These are phyloP conservation scores for Leptomonas pyrrhocoris DNA, from an alignment of 208 protist species.

Conservation along the genomic window DNA sequence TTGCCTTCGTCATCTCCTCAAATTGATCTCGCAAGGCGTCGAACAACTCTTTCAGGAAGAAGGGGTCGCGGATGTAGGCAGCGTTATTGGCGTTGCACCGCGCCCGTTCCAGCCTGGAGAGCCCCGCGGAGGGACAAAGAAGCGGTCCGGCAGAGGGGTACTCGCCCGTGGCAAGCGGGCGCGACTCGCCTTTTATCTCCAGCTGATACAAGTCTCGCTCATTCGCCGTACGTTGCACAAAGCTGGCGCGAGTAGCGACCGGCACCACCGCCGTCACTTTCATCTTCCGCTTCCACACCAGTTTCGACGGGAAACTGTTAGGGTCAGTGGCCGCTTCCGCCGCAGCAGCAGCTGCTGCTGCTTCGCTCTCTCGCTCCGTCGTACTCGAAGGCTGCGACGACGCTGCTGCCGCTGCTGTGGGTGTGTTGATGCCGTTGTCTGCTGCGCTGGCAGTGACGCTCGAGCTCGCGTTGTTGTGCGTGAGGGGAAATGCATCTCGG, in stretches of 20 bases:
- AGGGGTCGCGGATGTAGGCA: conserved; percentile 59
- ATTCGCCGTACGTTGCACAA: conserved; percentile 28
- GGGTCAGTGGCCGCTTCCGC: background rate
- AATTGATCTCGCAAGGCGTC: conserved; percentile 63
- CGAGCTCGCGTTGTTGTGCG: background rate
- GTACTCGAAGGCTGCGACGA: background rate
- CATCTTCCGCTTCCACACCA: conserved; percentile 54
- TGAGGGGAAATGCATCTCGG: conserved; percentile 2
- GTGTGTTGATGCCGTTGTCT: background rate
- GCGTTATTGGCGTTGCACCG: conserved; percentile 35
- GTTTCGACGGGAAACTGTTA: background rate
- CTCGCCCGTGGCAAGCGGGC: conserved; percentile 45
- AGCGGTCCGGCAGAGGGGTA: conserved; percentile 49
- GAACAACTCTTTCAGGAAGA: conserved; percentile 63
- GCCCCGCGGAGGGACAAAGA: conserved; percentile 43
- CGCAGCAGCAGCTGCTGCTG: background rate
- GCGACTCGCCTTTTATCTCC: conserved; percentile 51
- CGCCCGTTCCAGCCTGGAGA: conserved; percentile 13
- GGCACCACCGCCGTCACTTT: conserved; percentile 47
- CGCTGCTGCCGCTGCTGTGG: background rate
- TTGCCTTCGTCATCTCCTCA: conserved; percentile 28
- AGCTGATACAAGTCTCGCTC: conserved; percentile 67
- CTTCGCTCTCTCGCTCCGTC: background rate
- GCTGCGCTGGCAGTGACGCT: background rate
- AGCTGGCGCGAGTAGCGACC: conserved; percentile 30